A percentile compares a stretch with the other conserved stretches of the same genome.
phyloP scores from a whole-genome alignment of 1,139 yeast species.

The Kurtzmaniella quercitrusa region DNA sequence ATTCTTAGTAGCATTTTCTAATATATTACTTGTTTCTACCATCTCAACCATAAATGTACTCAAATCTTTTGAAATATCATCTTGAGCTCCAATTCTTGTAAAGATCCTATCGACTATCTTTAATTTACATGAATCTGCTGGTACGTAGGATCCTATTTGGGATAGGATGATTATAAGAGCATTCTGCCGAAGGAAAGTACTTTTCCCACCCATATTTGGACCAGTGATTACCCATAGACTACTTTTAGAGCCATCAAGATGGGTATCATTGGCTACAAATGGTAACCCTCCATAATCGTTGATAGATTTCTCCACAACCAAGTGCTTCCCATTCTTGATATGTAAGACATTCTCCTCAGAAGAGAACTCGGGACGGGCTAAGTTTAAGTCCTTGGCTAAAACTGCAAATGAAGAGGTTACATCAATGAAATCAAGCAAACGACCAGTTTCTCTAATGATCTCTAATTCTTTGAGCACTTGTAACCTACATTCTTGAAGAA shows the following conservation, averaged over 20 bases:
- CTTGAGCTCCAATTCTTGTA: conserved; percentile 89
- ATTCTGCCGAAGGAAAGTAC: conserved; percentile 83
- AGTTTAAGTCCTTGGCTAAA: conserved; percentile 58
- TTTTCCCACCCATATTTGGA: conserved; percentile 98
- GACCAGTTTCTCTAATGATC: conserved; percentile 42
- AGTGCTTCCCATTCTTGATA: conserved; percentile 66
- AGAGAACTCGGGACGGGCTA: conserved; percentile 65
- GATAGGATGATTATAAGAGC: conserved; percentile 82
- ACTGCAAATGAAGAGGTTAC: conserved; percentile 68
- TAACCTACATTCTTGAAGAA: conserved; percentile 39
- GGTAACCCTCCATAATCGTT: conserved; percentile 35
- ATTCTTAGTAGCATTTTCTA: conserved; percentile 66
- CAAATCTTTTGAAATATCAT: conserved; percentile 78
- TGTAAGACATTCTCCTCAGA: conserved; percentile 35
- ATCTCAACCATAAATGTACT: conserved; percentile 97
- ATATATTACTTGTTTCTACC: conserved; percentile 86
- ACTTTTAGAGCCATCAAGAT: conserved; percentile 25
- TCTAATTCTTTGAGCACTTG: conserved; percentile 34
- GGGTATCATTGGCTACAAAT: conserved; percentile 61
- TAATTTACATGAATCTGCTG: conserved; percentile 66
- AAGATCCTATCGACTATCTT: conserved; percentile 85
- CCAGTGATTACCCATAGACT: conserved; percentile 80
- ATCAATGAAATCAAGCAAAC: conserved; percentile 64
- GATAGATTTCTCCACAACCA: conserved; percentile 84
- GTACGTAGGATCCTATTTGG: conserved; percentile 87